phyloP scores from a whole-genome alignment of 106 monocot genomes.

The Acanthochlamys bracteata region DNA sequence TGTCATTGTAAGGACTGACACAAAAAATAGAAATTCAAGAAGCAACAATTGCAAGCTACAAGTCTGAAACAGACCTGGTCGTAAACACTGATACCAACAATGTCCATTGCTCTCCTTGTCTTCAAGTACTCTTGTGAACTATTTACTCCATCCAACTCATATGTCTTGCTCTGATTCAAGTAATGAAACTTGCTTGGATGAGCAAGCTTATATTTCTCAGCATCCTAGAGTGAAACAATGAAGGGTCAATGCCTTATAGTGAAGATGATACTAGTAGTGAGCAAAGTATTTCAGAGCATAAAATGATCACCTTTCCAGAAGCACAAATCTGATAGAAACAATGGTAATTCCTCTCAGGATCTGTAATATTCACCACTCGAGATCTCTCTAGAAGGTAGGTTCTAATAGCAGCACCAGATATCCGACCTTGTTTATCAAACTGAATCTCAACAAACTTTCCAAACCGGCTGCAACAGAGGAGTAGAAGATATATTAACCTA shows the following conservation, averaged over 20 bases:
- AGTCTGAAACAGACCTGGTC: constrained; percentile 51
- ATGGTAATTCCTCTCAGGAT: constrained; percentile 74
- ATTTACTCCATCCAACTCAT: constrained; percentile 64
- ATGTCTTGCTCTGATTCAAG: constrained; percentile 80
- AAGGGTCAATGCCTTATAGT: not conserved
- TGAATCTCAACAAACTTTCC: constrained; percentile 79
- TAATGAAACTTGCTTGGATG: constrained; percentile 81
- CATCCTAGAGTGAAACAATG: constrained; percentile 37
- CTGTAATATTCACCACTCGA: constrained; percentile 65
- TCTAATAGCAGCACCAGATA: constrained; percentile 72
- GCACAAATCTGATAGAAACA: constrained; percentile 73
- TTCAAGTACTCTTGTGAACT: constrained; percentile 65
- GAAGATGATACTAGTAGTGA: too few relatives aligned
- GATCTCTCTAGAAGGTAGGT: constrained; percentile 73
- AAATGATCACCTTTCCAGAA: constrained; percentile 19
- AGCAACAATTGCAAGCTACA: constrained; percentile 2
- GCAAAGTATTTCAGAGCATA: too few relatives aligned
- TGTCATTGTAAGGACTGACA: not conserved
- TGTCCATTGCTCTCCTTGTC: constrained; percentile 90
- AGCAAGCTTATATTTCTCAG: constrained; percentile 62
- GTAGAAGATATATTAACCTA: not conserved
- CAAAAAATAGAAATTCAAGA: not conserved
- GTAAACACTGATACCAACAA: constrained; percentile 72
- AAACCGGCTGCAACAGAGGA: constrained; percentile 37
- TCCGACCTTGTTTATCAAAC: constrained; percentile 46